Base-by-base conservation (phyloP, 345 rosid species). In the Linum tenue region DNA sequence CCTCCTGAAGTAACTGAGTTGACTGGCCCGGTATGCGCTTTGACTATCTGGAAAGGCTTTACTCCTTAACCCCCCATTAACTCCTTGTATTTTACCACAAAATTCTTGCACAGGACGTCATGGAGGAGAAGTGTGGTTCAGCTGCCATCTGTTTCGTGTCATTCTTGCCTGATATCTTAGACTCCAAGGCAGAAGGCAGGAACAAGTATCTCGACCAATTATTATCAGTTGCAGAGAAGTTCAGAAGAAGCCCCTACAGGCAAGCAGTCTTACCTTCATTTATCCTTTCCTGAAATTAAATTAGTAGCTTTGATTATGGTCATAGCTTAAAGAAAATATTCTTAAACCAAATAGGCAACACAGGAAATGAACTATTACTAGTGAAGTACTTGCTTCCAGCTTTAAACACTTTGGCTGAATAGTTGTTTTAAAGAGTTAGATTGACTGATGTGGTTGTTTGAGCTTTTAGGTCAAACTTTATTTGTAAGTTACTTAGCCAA, bases 141-240 rank as follows among this genome's bases (percentile, higher is more conserved):
- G 97, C 98, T 17, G 97, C 96, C 75, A 92, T 92, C 74, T 92
- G 98, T 72, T 92, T 92, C 69, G 87, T 87, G 67, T 81, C 97
- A 62, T 92, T 92, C 89, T 79, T 92, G 63, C 97, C 98, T 15
- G 97, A 92, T 68, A 90, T 92, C 77, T 75, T 92, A 81, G 98
- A 92, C 79, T 82, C 97, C 69, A 90, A 90, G 79, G 98, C 98
- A 0, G 89, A 87, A 72, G 98, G 98, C 74, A 86, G 98, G 76
- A 92, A 90, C 73, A 83, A 75, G 72, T 87, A 92, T 80, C 67
- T 92, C 64, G 69, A 84, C 69, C 85, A 80, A 82, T 53, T 92
- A 63, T 72, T 92, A 72, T 76, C 90, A 7, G 92, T 84, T 66
- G 94, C 97, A 44, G 91, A 90, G 78, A 90, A 89, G 82, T 90